A percentile compares a stretch with the other conserved stretches of the same genome.
Conservation (phyloP, 768 basidiomycete genomes). For the Cystofilobasidium capitatum region DNA sequence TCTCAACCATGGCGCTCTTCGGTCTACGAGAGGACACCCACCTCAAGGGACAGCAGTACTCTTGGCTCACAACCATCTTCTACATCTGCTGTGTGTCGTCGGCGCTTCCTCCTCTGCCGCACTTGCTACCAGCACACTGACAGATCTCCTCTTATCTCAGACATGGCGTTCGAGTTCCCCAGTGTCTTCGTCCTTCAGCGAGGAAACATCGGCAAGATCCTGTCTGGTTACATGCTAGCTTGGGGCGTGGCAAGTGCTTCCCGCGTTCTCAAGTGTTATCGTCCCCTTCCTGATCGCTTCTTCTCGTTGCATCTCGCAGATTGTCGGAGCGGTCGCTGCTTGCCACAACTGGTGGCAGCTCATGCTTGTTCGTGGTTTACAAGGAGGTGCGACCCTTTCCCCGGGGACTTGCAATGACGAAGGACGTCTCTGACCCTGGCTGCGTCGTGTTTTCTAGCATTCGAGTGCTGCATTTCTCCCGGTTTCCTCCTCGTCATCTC, state of each 20-base stretch:
- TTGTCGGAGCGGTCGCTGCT: conserved; percentile 7
- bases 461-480: background rate
- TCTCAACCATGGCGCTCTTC: conserved; percentile 10
- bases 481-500: conserved; percentile 20
- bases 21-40: conserved; percentile 23
- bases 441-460: too few relatives aligned
- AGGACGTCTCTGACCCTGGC: too few relatives aligned
- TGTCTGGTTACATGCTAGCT: conserved; percentile 11
- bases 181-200: conserved; percentile 30
- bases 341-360: conserved; percentile 14
- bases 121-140: conserved; percentile 4
- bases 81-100: conserved; percentile 27
- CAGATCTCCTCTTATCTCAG: conserved; percentile 26
- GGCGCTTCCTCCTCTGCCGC: conserved; percentile 28
- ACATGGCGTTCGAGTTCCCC: conserved; percentile 31
- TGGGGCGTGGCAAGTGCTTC: too few relatives aligned
- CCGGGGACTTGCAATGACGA: too few relatives aligned
- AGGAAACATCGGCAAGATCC: conserved; percentile 9
- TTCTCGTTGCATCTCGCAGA: background rate
- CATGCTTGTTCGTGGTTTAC: conserved; percentile 4
- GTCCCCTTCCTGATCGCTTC: too few relatives aligned
- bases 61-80: conserved; percentile 18
- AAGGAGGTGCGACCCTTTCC: too few relatives aligned
- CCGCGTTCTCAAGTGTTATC: background rate
- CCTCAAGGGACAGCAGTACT: conserved; percentile 32